Evolutionary conservation across 164 flowering plant species (phyloP), one percentile per base, ranked within the genome.

Genomic region (Cinnamomum micranthum): DNA sequence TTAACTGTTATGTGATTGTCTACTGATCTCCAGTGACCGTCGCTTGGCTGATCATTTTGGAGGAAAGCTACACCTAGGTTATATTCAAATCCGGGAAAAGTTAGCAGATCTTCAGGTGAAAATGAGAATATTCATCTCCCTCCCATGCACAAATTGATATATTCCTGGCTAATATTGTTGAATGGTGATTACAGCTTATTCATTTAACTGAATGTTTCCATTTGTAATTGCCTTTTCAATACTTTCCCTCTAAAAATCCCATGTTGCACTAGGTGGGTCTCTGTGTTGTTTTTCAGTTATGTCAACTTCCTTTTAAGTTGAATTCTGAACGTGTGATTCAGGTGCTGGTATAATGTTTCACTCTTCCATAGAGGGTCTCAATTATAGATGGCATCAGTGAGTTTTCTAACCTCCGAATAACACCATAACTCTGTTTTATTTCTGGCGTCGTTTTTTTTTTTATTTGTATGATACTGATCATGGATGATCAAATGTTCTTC

Each of bases 41-140:
- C 99, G 98, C 47, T 86, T 95, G 75, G 97, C 99, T 14, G 99
- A 95, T 84, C 98, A 95, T 87, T 95, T 95, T 88, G 99, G 99
- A 17, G 99, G 99, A 75, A 93, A 95, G 86, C 97, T 95, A 83
- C 99, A 95, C 77, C 73, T 93, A 76, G 99, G 99, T 58, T 95
- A 95, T 76, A 95, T 95, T 94, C 95, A 87, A 82, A 92, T 95
- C 66, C 99, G 99, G 50, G 99, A 93, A 76, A 95, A 93, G 80
- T 76, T 95, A 75, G 88, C 88, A 60, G 97, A 92, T 67, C 94
- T 95, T 78, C 95, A 92, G 95, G 99, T 95, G 47, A 25, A 81
- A 20, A 98, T 95, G 47, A 17, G 81, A 17, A 27, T 65, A 10
- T 73, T 20, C n/a, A 20, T 63, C 31, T 35, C 6, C 14, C 20